Evolutionary conservation across 2,329 filamentous ascomycete species (phyloP).

Genomic region (Aspergillus calidoustus): DNA sequence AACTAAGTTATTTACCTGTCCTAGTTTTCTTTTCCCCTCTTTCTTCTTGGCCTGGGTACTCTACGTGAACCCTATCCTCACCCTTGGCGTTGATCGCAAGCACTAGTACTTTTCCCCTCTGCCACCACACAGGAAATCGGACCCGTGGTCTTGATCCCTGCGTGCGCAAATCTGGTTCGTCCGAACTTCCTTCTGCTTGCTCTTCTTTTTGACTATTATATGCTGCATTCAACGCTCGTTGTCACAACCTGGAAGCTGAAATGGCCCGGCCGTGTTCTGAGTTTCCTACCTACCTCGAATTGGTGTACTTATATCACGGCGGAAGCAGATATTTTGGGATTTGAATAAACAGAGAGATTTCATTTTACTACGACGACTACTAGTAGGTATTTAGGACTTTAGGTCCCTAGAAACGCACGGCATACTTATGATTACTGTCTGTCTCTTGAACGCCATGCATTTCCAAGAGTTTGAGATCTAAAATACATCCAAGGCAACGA

Average conservation of each 20-base stretch:
- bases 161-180: not conserved
- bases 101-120: conserved; percentile 3
- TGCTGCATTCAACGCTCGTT: not conserved
- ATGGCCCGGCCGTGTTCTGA: not conserved
- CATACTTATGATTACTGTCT: conserved; percentile 1
- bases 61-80: not conserved
- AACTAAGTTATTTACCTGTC: conserved; percentile 3
- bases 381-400: not conserved
- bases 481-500: conserved; percentile 28
- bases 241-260: not conserved
- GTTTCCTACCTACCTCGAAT: not conserved
- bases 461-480: conserved; percentile 21
- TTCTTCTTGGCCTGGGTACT: not conserved
- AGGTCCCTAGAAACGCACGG: not conserved
- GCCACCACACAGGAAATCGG: not conserved
- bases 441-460: conserved; percentile 28
- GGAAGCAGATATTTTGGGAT: not conserved
- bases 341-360: not conserved
- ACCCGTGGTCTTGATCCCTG: conserved; percentile 5
- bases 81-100: conserved; percentile 25
- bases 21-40: not conserved
- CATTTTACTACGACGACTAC: not conserved
- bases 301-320: not conserved
- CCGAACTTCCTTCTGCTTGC: not conserved
- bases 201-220: not conserved